These are phyloP conservation scores for Botryotinia convoluta DNA, from an alignment of 2,329 filamentous ascomycete species.

Conservation along the genomic window DNA sequence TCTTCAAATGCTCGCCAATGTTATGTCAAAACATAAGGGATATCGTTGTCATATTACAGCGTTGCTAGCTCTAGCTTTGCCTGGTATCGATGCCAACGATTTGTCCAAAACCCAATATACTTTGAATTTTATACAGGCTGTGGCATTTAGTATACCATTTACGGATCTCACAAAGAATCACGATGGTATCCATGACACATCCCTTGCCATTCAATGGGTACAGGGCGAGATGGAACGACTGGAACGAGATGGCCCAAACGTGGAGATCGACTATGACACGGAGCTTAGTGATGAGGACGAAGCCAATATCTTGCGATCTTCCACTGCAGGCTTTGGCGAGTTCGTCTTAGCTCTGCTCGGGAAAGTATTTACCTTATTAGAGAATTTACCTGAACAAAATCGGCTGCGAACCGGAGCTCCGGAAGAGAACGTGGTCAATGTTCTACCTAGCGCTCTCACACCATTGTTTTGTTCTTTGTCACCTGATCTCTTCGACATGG, in stretches of 20 bases:
- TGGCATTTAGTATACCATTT: conserved; percentile 95
- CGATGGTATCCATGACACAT: conserved; percentile 67
- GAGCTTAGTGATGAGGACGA: conserved; percentile 85
- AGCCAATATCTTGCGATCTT: conserved; percentile 83
- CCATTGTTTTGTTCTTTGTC: conserved; percentile 89
- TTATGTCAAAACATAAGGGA: conserved; percentile 91
- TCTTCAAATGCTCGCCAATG: conserved; percentile 85
- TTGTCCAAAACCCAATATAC: conserved; percentile 95
- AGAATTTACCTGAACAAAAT: conserved; percentile 90
- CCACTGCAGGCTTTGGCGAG: conserved; percentile 89
- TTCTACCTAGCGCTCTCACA: conserved; percentile 84
- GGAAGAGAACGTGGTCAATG: conserved; percentile 96
- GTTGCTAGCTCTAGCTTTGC: conserved; percentile 84
- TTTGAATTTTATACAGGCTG: conserved; percentile 89
- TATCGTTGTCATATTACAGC: conserved; percentile 95
- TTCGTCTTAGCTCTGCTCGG: conserved; percentile 89
- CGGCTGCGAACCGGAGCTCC: conserved; percentile 86
- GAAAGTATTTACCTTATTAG: conserved; percentile 90
- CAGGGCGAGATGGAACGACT: conserved; percentile 91
- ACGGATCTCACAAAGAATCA: conserved; percentile 72
- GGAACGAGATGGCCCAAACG: conserved; percentile 79
- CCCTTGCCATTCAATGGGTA: conserved; percentile 87
- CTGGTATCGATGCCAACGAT: conserved; percentile 97
- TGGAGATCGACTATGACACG: conserved; percentile 79
- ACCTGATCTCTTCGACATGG: conserved; percentile 88